Conservation (phyloP, 1,139 yeast species). For the Suhomyces atakaporum region DNA sequence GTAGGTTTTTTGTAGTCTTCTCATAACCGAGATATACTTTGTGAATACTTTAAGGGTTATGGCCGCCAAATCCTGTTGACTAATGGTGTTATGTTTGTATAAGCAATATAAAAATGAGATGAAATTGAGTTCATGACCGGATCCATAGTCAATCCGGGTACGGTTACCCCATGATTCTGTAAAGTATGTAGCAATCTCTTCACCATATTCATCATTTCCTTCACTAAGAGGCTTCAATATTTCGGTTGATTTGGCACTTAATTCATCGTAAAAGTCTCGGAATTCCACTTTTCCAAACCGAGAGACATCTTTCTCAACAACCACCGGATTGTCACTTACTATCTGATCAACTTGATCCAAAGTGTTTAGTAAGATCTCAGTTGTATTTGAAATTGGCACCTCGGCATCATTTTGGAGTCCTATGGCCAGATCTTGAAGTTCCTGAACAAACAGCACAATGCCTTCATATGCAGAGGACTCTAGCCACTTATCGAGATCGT, state of each 20-base stretch:
- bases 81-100: slow-evolving; percentile 37
- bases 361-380: slow-evolving; percentile 36
- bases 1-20: slow-evolving; percentile 54
- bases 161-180: slow-evolving; percentile 82
- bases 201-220: slow-evolving; percentile 12
- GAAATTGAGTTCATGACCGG: slow-evolving; percentile 94
- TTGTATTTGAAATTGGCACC: slow-evolving; percentile 25
- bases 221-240: slow-evolving; percentile 19
- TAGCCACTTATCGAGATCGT: slow-evolving; percentile 69
- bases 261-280: slow-evolving; percentile 77
- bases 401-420: slow-evolving; percentile 61
- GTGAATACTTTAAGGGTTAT: slow-evolving; percentile 66
- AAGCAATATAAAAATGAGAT: slow-evolving; percentile 67
- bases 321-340: slow-evolving; percentile 65
- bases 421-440: slow-evolving; percentile 64
- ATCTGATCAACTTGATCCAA: slow-evolving; percentile 48
- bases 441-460: slow-evolving; percentile 56
- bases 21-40: slow-evolving; percentile 54
- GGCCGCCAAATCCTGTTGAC: slow-evolving; percentile 46
- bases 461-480: slow-evolving; percentile 51
- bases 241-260: slow-evolving; percentile 32
- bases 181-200: slow-evolving; percentile 56
- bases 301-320: slow-evolving; percentile 62
- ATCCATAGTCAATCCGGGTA: slow-evolving; percentile 89
- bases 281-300: slow-evolving; percentile 93